Base-by-base conservation (phyloP, 805 yeast genomes). In the Saturnispora diversa region DNA sequence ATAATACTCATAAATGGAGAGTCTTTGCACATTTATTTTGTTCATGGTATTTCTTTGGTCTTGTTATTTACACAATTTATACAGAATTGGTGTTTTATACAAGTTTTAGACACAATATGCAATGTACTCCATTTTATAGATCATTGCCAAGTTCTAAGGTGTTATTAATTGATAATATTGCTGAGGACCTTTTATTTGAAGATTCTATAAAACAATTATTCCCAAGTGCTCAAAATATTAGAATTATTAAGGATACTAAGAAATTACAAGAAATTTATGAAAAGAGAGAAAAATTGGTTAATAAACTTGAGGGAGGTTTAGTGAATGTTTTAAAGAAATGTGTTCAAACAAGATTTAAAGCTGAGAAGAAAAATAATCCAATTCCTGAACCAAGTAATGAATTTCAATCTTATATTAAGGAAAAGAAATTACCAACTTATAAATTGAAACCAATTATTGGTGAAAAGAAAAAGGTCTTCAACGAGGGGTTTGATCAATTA, bases 381-480 rank as follows among this genome's bases (percentile, higher is more conserved):
- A 55, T 66, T 16, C 79, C 82, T 16, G 70, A 68, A 46, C 79
- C 82, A 4, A 70, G 66, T 39, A 68, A 77, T 53, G 79, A 72
- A 45, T 52, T 79, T 35, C 66, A 69, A 46, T 67, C 76, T 32
- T 86, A 84, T 58, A 75, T 86, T 46, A 70, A 74, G 4, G 66
- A 63, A 36, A 80, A 82, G 62, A 87, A 86, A 66, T 74, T 90
- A 51, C 97, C 97, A 35, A 80, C 84, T 25, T 90, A 85, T 62
- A 75, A 75, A 48, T 70, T 86, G 52, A 75, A 74, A 53, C 77
- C 76, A 42, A 61, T 83, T 44, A 69, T 80, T 50, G 94, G 96
- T 44, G 63, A 83, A 62, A 88, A 88, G 64, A 95, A 88, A 42
- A 80, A 81, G 52, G 82, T 96, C 25, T 73, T 90, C 54, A 74